These are phyloP conservation scores for Diaporthe capsici DNA, from an alignment of 2,329 filamentous ascomycete species.

Conservation along the genomic window DNA sequence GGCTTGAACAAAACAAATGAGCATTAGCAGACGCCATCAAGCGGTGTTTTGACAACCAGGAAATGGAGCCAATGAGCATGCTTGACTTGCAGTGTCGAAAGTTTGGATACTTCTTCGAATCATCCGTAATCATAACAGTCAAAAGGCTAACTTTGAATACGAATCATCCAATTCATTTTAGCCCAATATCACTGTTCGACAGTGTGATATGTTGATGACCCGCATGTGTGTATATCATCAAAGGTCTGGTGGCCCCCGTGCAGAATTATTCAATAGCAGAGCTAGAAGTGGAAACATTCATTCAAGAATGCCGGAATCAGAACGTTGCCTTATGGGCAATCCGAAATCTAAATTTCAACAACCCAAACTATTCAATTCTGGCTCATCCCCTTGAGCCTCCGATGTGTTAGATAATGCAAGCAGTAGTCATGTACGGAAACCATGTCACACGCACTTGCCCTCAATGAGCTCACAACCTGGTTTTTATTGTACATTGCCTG, in stretches of 20 bases:
- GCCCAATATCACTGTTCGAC: neutral
- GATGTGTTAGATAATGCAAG: neutral
- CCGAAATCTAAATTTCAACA: neutral
- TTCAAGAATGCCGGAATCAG: neutral
- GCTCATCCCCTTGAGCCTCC: neutral
- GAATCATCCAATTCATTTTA: no score
- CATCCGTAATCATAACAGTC: neutral
- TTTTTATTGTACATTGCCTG: neutral
- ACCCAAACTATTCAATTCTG: neutral
- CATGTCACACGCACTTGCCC: neutral
- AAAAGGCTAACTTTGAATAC: neutral
- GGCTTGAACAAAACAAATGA: neutral
- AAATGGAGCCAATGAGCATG: neutral
- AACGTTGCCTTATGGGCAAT: neutral
- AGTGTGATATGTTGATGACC: fast-evolving
- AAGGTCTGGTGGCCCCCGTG: neutral
- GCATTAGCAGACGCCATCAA: no score
- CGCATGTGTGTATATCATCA: neutral
- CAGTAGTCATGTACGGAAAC: neutral
- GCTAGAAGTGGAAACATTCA: neutral
- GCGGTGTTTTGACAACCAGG: no score
- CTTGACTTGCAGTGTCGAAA: neutral
- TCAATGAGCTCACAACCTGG: no score
- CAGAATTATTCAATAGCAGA: neutral
- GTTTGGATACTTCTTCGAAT: neutral